Conservation (phyloP, 2,329 filamentous ascomycete species). For the Ceratocystis eucalypticola region DNA sequence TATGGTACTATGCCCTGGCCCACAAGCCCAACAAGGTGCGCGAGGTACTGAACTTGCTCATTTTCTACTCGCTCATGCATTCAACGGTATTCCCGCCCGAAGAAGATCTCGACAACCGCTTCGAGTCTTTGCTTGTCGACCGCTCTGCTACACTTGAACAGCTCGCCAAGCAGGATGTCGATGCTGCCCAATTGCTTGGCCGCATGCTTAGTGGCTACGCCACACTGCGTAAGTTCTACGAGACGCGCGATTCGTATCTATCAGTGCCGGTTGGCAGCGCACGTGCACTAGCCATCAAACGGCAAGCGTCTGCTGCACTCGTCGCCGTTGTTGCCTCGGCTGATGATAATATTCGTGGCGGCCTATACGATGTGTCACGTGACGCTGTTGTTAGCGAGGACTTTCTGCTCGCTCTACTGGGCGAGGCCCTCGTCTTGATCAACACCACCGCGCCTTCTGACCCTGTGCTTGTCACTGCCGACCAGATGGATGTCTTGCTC, state of each 20-base stretch:
- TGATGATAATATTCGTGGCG: constrained; percentile 81
- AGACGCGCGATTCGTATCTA: constrained; percentile 54
- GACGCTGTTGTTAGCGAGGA: constrained; percentile 82
- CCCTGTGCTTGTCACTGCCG: constrained; percentile 44
- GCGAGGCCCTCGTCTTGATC: constrained; percentile 69
- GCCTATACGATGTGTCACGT: constrained; percentile 67
- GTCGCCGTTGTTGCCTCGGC: constrained; percentile 75
- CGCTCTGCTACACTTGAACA: constrained; percentile 58
- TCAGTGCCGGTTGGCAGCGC: constrained; percentile 29
- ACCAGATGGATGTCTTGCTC: constrained; percentile 61
- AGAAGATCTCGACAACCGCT: constrained; percentile 56
- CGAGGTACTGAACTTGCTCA: constrained; percentile 73
- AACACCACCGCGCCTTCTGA: constrained; percentile 27
- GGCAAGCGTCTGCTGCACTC: constrained; percentile 58
- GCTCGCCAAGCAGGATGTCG: constrained; percentile 60
- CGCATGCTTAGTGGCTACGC: constrained; percentile 85
- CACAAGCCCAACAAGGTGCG: constrained; percentile 68
- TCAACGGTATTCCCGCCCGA: constrained; percentile 65
- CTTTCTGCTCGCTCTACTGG: constrained; percentile 68
- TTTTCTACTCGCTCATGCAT: constrained; percentile 74
- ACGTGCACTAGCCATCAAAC: constrained; percentile 46
- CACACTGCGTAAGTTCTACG: constrained; percentile 78
- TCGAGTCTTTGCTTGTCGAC: constrained; percentile 55
- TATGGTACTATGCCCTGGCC: constrained; percentile 83
- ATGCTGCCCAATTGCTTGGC: constrained; percentile 71